Conservation (phyloP, 768 basidiomycete genomes). For the Tylopilus subfusipes region DNA sequence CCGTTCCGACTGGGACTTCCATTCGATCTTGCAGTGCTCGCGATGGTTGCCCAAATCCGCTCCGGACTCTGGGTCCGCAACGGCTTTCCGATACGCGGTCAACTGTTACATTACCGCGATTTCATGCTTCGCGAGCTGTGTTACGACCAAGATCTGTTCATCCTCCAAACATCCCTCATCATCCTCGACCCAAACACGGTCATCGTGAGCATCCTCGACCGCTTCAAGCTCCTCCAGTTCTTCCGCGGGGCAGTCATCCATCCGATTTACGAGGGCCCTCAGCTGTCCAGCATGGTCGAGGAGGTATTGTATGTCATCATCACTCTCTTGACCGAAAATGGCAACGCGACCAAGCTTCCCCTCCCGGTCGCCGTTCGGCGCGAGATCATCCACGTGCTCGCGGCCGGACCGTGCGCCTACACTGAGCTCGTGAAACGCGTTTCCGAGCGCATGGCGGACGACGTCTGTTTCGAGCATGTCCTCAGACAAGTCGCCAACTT, state of each 20-base stretch:
- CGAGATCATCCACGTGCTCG: constrained; percentile 88
- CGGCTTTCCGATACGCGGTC: constrained; percentile 92
- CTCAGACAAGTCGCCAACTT: constrained; percentile 78
- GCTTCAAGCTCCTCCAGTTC: constrained; percentile 78
- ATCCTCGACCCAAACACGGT: constrained; percentile 75
- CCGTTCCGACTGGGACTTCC: neutral
- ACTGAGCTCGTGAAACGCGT: constrained; percentile 90
- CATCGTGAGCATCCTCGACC: constrained; percentile 83
- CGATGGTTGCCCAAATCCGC: constrained; percentile 92
- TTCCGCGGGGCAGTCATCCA: constrained; percentile 63
- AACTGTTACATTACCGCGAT: constrained; percentile 93
- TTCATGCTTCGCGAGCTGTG: constrained; percentile 94
- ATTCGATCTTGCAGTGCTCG: constrained; percentile 52
- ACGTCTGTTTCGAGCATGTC: constrained; percentile 75
- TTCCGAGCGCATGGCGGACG: constrained; percentile 85
- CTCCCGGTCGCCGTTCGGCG: constrained; percentile 64
- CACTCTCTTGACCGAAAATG: constrained; percentile 79
- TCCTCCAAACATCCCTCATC: constrained; percentile 82
- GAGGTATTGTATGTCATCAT: constrained; percentile 88
- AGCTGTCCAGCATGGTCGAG: constrained; percentile 83
- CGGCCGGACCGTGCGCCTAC: constrained; percentile 82
- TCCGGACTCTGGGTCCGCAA: constrained; percentile 98
- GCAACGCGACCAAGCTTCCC: constrained; percentile 65
- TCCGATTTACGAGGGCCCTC: constrained; percentile 61
- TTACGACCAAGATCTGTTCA: constrained; percentile 92